Percentiles rank a stretch among this genome's conserved stretches.
phyloP scores from a whole-genome alignment of 1,284 basidiomycete species.

The Neolentinus lepideus region DNA sequence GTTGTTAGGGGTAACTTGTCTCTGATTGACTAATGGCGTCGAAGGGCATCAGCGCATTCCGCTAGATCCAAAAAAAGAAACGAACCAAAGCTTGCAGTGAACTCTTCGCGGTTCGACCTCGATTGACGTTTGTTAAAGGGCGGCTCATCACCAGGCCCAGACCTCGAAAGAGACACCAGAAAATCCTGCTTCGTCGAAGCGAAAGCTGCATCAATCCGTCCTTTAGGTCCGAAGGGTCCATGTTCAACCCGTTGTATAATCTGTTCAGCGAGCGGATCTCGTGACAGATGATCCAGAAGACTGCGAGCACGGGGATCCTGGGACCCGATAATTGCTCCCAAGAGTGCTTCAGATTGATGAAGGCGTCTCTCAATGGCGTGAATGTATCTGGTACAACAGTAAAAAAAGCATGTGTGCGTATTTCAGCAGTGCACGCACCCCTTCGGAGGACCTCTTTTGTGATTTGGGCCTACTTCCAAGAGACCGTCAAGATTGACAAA shows the following conservation, averaged over 20 bases:
- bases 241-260: constrained; percentile 72
- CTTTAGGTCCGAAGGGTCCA: constrained; percentile 67
- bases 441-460: constrained; percentile 80
- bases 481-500: neutral
- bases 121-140: neutral
- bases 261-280: constrained; percentile 68
- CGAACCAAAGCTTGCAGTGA: neutral
- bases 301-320: constrained; percentile 57
- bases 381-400: constrained; percentile 44
- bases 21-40: neutral
- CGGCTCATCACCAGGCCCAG: neutral
- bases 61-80: neutral
- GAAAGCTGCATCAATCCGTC: constrained; percentile 24
- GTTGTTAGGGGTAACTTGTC: neutral
- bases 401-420: neutral
- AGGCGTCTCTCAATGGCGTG: constrained; percentile 84
- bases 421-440: constrained; percentile 26
- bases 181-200: neutral
- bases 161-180: neutral
- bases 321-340: constrained; percentile 68
- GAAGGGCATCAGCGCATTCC: neutral
- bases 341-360: constrained; percentile 80
- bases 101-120: neutral
- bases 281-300: constrained; percentile 48
- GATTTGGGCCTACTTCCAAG: constrained; percentile 60